These are phyloP conservation scores for Lentinula raphanica DNA, from an alignment of 768 basidiomycete species.

Conservation along the genomic window DNA sequence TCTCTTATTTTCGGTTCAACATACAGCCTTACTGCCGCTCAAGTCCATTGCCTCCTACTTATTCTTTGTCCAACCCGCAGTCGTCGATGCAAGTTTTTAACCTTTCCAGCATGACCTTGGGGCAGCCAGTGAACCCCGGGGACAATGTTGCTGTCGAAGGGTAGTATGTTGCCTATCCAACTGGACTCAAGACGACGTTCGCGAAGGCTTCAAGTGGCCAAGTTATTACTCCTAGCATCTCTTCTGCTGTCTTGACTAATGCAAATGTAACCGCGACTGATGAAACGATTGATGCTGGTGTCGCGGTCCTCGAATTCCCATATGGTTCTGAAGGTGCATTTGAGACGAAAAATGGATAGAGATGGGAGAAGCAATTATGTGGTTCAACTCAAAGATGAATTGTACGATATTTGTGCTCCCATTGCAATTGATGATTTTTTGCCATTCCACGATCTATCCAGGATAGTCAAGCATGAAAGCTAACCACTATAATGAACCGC, in stretches of 20 bases:
- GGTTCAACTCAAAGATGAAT: too few species aligned
- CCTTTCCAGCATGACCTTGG: constrained; percentile 24
- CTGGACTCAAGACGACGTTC: constrained; percentile 26
- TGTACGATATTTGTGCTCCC: too few species aligned
- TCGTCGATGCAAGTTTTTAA: constrained; percentile 21
- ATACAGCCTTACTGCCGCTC: too few species aligned
- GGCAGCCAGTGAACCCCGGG: constrained; percentile 20
- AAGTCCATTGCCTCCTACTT: too few species aligned
- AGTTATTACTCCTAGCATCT: background rate
- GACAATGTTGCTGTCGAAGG: constrained; percentile 6
- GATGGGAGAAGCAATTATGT: too few species aligned
- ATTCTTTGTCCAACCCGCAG: constrained; percentile 36
- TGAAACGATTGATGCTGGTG: background rate
- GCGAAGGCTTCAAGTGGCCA: background rate
- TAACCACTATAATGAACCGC: too few species aligned
- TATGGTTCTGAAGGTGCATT: too few species aligned
- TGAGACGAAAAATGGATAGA: too few species aligned
- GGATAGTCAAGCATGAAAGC: too few species aligned
- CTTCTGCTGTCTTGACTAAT: background rate
- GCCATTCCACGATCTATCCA: too few species aligned
- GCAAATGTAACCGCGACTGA: background rate
- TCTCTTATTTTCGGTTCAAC: too few species aligned
- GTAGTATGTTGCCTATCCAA: constrained; percentile 35
- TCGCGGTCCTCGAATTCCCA: background rate
- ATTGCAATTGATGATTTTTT: too few species aligned